Evolutionary conservation across 345 rosid species (phyloP).

Genomic region (Brassica nigra): DNA sequence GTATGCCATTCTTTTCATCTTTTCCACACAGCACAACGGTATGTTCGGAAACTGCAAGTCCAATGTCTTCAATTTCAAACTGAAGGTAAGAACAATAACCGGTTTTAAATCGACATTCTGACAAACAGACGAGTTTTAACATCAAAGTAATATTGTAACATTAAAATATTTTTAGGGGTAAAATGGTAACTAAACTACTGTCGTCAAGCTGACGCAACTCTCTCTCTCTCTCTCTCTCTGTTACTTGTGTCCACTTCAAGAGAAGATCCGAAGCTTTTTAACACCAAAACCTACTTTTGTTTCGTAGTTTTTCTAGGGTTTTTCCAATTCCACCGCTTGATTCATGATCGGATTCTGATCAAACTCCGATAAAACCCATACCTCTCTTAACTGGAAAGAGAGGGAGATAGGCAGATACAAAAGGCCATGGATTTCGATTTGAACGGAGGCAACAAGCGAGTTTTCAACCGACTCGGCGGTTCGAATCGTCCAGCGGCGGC

Average conservation of each 20-base stretch:
- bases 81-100: background rate
- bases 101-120: background rate
- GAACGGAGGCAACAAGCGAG: conserved; percentile 69
- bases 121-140: background rate
- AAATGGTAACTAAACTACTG: background rate
- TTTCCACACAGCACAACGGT: background rate
- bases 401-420: conserved; percentile 36
- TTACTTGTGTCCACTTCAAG: background rate
- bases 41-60: background rate
- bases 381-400: background rate
- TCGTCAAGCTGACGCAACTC: conserved; percentile 38
- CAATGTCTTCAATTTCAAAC: background rate
- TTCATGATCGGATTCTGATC: conserved; percentile 10
- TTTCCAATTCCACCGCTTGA: conserved; percentile 6
- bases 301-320: conserved; percentile 30
- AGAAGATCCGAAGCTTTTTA: conserved; percentile 24
- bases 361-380: background rate
- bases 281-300: background rate
- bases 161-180: background rate
- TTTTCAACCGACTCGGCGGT: conserved; percentile 67
- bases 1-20: background rate
- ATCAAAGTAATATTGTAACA: background rate
- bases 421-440: conserved; percentile 68
- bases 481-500: conserved; percentile 49
- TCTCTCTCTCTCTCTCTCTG: background rate